Evolutionary conservation across 2,329 filamentous ascomycete species (phyloP).

Genomic region (Coniochaeta sp.): DNA sequence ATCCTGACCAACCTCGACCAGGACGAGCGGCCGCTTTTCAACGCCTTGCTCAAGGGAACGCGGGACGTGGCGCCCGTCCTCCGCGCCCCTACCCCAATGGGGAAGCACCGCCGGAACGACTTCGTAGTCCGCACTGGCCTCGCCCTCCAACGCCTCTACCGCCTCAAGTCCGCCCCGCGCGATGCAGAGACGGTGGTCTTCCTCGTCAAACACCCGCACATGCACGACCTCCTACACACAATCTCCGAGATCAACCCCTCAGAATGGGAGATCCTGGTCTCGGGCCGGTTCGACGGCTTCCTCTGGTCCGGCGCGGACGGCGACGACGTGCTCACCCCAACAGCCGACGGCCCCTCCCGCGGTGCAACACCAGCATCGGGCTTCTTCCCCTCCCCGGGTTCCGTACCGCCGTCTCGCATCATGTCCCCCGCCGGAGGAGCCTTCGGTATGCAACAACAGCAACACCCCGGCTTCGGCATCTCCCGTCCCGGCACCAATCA

Average conservation of each 20-base stretch:
- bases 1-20: conserved; percentile 80
- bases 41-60: conserved; percentile 63
- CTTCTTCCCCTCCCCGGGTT: conserved; percentile 28
- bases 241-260: conserved; percentile 79
- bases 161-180: conserved; percentile 63
- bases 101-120: conserved; percentile 62
- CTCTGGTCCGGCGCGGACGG: conserved; percentile 83
- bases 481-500: conserved; percentile 39
- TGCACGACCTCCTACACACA: conserved; percentile 83
- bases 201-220: conserved; percentile 70
- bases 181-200: conserved; percentile 84
- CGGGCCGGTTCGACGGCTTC: conserved; percentile 92
- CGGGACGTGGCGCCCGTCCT: conserved; percentile 47
- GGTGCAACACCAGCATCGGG: conserved; percentile 48
- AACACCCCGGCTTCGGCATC: conserved; percentile 9
- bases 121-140: conserved; percentile 68
- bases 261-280: conserved; percentile 96
- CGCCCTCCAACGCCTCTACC: conserved; percentile 80
- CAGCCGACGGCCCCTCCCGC: conserved; percentile 39
- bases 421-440: conserved; percentile 26
- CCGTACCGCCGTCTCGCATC: conserved; percentile 19
- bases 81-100: conserved; percentile 63
- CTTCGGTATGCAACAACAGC: background rate
- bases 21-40: conserved; percentile 73
- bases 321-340: conserved; percentile 29